phyloP scores from a whole-genome alignment of 2,329 filamentous ascomycete species.

The Colletotrichum sp. region DNA sequence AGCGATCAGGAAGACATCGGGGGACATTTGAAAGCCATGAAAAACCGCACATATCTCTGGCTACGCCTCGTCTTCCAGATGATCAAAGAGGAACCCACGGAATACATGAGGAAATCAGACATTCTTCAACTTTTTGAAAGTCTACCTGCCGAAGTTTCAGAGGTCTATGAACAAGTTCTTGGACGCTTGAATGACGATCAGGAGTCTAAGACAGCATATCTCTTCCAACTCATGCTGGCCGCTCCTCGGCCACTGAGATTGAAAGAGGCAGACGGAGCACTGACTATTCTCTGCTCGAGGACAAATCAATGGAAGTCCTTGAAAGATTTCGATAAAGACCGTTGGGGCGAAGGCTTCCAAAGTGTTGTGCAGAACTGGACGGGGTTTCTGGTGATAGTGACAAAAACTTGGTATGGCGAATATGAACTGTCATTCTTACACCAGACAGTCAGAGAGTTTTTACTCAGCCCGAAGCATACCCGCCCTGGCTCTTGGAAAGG shows the following conservation, averaged over 20 bases:
- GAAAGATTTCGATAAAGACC: rapidly evolving
- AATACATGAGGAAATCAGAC: no score
- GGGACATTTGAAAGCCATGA: no score
- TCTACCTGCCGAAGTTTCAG: no score
- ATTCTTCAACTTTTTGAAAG: no score
- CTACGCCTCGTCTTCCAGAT: no score
- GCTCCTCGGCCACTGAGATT: not conserved
- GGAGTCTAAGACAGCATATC: no score
- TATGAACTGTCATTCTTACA: not conserved
- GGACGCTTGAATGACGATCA: no score
- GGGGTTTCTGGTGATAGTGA: not conserved
- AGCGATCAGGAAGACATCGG: no score
- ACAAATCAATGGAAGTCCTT: not conserved
- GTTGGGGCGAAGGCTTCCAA: not conserved
- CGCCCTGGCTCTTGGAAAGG: not conserved
- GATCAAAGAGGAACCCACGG: no score
- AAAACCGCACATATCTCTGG: no score
- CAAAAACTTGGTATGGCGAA: rapidly evolving
- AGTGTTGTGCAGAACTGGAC: not conserved
- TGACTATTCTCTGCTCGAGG: not conserved
- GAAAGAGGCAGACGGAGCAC: not conserved
- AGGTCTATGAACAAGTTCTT: no score
- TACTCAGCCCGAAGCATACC: not conserved
- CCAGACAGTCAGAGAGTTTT: not conserved
- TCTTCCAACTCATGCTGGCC: not conserved